phyloP scores from a whole-genome alignment of 139 green algal genomes.

The Coccomyxa sp. region DNA sequence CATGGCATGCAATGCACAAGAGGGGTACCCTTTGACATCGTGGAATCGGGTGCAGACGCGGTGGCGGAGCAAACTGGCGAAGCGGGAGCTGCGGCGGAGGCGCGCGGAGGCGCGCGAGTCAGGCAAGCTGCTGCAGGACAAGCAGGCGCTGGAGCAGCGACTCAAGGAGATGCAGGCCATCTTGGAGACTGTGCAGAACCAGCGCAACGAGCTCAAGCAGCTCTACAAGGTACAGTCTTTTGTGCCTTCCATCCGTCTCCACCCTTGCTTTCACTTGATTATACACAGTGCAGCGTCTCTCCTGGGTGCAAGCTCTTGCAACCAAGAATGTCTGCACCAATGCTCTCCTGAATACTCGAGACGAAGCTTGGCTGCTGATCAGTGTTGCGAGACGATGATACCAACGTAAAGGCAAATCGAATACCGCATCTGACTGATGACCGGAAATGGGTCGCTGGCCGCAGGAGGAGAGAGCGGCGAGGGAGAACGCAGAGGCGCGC shows the following conservation, averaged over 20 bases:
- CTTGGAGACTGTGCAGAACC: slow-evolving; percentile 73
- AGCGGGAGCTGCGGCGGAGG: slow-evolving; percentile 41
- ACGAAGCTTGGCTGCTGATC: too few relatives aligned
- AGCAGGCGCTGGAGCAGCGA: slow-evolving; percentile 71
- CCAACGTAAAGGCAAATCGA: too few relatives aligned
- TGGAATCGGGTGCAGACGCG: slow-evolving; percentile 33
- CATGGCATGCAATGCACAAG: not conserved
- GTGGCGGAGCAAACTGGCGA: slow-evolving; percentile 56
- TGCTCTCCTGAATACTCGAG: too few relatives aligned
- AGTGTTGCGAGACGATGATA: too few relatives aligned
- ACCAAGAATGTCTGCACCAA: too few relatives aligned
- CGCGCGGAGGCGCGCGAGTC: slow-evolving; percentile 55
- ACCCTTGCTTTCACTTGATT: not conserved
- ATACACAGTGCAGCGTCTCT: too few relatives aligned
- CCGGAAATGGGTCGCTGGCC: not conserved
- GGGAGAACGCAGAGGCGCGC: slow-evolving; percentile 24
- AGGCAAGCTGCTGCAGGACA: slow-evolving; percentile 82
- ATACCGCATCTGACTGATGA: too few relatives aligned
- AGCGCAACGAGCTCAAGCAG: slow-evolving; percentile 78
- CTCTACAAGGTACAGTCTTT: slow-evolving; percentile 33
- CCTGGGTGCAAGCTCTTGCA: too few relatives aligned
- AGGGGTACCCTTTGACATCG: not conserved
- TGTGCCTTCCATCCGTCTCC: not conserved
- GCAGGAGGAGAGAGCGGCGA: slow-evolving; percentile 36
- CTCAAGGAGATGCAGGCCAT: slow-evolving; percentile 65